Conservation (phyloP, 345 rosid genomes). For the Nephelium lappaceum region DNA sequence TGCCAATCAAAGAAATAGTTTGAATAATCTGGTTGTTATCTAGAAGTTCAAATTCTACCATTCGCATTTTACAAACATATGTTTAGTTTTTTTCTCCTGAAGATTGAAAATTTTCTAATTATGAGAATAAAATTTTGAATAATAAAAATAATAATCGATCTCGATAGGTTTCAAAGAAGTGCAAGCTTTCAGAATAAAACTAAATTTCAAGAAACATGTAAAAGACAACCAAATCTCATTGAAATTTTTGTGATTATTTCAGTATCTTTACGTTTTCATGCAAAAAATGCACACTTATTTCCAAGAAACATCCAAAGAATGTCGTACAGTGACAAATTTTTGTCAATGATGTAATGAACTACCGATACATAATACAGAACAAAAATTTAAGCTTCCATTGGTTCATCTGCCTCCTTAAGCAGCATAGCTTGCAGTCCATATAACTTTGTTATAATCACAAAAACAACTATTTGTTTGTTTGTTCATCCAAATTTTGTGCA, state of each 20-base stretch:
- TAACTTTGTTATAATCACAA: background rate
- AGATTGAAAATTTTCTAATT: too few relatives aligned
- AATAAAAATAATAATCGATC: too few relatives aligned
- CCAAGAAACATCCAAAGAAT: background rate
- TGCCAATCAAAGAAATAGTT: too few relatives aligned
- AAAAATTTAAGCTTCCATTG: background rate
- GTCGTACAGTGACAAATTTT: too few relatives aligned
- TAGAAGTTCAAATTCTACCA: too few relatives aligned
- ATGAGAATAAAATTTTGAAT: too few relatives aligned
- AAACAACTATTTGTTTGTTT: background rate
- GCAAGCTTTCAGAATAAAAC: too few relatives aligned
- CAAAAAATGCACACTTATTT: background rate
- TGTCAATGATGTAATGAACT: background rate
- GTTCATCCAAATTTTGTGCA: background rate
- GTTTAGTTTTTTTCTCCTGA: too few relatives aligned
- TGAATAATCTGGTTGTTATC: too few relatives aligned
- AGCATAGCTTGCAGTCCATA: background rate
- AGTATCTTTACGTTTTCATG: background rate
- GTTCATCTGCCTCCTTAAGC: background rate
- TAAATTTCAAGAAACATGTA: background rate
- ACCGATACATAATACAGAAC: constrained; percentile 11
- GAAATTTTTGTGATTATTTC: background rate
- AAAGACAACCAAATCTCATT: background rate
- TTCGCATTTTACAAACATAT: too few relatives aligned
- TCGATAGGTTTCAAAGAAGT: too few relatives aligned